Percentiles rank a stretch among this genome's conserved stretches.
phyloP scores from a whole-genome alignment of 176 grass and related monocot species.

The Tillandsia fasciculata region DNA sequence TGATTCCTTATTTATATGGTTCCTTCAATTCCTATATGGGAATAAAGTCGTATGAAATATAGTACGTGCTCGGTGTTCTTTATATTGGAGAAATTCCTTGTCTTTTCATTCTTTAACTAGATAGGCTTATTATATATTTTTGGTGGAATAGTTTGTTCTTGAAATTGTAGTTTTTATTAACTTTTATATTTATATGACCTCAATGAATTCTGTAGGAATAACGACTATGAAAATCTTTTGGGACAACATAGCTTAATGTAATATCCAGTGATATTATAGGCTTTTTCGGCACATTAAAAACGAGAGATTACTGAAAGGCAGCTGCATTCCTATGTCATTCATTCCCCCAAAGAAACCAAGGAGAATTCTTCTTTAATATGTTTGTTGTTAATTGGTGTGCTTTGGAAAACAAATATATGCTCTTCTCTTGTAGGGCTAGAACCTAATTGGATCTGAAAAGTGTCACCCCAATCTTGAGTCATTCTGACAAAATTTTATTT shows the following conservation, averaged over 20 bases:
- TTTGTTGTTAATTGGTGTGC: no score
- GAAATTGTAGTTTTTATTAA: not conserved
- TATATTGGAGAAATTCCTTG: not conserved
- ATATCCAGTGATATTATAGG: not conserved
- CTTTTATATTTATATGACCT: not conserved
- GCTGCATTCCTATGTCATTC: not conserved
- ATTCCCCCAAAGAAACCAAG: not conserved
- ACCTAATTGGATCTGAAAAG: no score
- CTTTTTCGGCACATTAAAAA: not conserved
- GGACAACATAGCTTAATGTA: not conserved
- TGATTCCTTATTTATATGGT: slow-evolving; percentile 11
- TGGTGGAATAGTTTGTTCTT: not conserved
- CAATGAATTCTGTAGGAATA: not conserved
- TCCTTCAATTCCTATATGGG: slow-evolving; percentile 6
- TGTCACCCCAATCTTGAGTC: no score
- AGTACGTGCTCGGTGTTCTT: slow-evolving; percentile 7
- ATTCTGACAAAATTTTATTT: no score
- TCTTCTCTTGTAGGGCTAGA: no score
- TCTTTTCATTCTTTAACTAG: not conserved
- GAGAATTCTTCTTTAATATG: not conserved
- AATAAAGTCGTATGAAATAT: slow-evolving; percentile 10
- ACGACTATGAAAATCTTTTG: not conserved
- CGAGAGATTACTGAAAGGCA: not conserved
- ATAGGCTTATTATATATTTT: not conserved
- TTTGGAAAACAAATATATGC: no score